phyloP scores from a whole-genome alignment of 2,329 filamentous ascomycete genomes.

The Hypoxylon sp. region DNA sequence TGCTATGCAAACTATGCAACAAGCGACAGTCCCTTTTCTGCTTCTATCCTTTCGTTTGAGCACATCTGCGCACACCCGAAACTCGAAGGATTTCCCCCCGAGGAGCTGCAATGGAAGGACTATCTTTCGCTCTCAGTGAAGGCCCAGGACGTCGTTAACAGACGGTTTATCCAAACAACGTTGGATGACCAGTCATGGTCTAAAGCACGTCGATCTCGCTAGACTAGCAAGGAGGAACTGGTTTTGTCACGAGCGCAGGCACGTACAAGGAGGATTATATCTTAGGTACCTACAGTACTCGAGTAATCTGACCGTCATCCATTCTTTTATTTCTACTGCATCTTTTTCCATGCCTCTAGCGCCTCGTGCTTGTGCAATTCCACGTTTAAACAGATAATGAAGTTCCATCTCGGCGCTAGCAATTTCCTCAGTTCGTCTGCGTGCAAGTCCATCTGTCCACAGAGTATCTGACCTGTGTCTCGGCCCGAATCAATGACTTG shows the following conservation, averaged over 20 bases:
- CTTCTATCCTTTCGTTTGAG: not conserved
- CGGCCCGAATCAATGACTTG: constrained; percentile 34
- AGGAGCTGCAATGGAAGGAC: constrained; percentile 28
- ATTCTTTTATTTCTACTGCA: not conserved
- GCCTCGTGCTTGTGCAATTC: not conserved
- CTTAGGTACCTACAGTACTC: too few species aligned
- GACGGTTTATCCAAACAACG: too few species aligned
- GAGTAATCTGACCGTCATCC: not conserved
- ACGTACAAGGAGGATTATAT: not conserved
- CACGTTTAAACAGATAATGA: not conserved
- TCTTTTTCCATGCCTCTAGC: not conserved
- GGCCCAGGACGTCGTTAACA: too few species aligned
- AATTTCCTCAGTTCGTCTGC: not conserved
- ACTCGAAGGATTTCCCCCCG: constrained; percentile 15
- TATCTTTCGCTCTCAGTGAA: constrained; percentile 2
- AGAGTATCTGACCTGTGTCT: constrained; percentile 34
- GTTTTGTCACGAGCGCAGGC: too few species aligned
- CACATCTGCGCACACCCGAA: constrained; percentile 17
- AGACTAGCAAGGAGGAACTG: too few species aligned
- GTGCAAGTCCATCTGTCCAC: not conserved
- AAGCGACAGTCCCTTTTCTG: not conserved
- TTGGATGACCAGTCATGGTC: too few species aligned
- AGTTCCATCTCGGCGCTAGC: not conserved
- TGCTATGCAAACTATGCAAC: too few species aligned
- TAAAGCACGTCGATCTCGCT: too few species aligned